Base-by-base conservation (phyloP, 768 basidiomycete genomes). In the Suillus luteus region DNA sequence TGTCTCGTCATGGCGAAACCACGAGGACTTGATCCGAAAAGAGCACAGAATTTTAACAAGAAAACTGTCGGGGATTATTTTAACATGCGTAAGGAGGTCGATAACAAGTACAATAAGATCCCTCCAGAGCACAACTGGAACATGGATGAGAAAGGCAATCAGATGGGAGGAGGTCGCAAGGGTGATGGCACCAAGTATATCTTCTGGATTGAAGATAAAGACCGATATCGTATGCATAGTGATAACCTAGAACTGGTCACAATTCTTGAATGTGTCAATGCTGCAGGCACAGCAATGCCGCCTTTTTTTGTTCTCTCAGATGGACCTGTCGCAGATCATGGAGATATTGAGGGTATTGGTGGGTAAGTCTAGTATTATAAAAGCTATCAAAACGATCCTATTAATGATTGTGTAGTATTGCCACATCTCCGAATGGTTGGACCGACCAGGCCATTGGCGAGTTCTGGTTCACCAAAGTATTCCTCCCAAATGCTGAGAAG, bases 231-330 rank as follows among this genome's bases (percentile, higher is more conserved):
- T 24, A 58, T 73, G 8, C 63, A 70, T n/a, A 73, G 70, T 63
- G 77, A 71, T 31, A 77, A 78, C 63, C 66, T 77, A 8, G 79
- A 84, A 66, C 72, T 82, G 1, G 76, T 84, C 10, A 83, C 82
- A 0, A 70, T 83, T 37, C 77, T 85, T 35, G 79, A 84, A 67
- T 72, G 73, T 55, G 68, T 81, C 5, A 79, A 75, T 62, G 78
- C 82, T 9, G 79, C 78, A 69, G 81, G 81, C 0, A 69, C 62
- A 7, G 68, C 69, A 5, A 61, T 80, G 11, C 67, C 52, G 10
- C 80, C 81, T 2, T 69, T 67, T 3, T 73, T 83, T 27, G 75
- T 43, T 43, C 2, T 24, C n/a, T n/a, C n/a, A n/a, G n/a, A n/a
- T n/a, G n/a, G n/a, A n/a, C n/a, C n/a, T n/a, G n/a, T n/a, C n/a